Percentiles rank a stretch among this genome's conserved stretches.
phyloP scores from a whole-genome alignment of 169 alveolate genomes.

The Theileria equi region DNA sequence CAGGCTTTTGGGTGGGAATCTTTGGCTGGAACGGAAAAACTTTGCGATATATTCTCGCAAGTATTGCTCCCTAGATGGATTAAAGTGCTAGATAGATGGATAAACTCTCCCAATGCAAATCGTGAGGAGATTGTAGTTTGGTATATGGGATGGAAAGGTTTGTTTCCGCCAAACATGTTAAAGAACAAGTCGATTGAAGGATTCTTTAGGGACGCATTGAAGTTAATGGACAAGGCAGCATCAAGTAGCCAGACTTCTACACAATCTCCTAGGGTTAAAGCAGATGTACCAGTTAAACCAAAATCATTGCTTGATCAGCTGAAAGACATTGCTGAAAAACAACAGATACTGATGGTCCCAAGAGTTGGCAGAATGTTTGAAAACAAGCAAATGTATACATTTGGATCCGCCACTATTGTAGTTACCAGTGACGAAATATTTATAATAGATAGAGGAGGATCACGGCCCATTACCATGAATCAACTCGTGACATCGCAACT shows the following conservation, averaged over 20 bases:
- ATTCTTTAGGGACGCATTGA: constrained; percentile 23
- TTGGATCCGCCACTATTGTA: constrained; percentile 12
- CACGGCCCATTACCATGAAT: constrained; percentile 11
- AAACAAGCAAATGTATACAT: constrained; percentile 35
- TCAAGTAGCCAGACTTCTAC: background rate
- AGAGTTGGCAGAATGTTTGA: constrained; percentile 14
- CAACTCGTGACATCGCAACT: constrained; percentile 16
- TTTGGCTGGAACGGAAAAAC: constrained; percentile 1
- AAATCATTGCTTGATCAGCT: background rate
- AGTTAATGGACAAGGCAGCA: constrained; percentile 36
- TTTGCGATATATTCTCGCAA: constrained; percentile 8
- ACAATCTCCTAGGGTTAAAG: background rate
- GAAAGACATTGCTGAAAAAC: constrained; percentile 4
- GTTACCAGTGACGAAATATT: constrained; percentile 10
- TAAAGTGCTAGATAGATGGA: constrained; percentile 16
- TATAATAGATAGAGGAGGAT: background rate
- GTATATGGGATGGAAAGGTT: constrained; percentile 47
- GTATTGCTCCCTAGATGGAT: constrained; percentile 38
- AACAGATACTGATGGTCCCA: constrained; percentile 2
- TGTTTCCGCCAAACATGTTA: constrained; percentile 9
- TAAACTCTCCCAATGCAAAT: constrained; percentile 13
- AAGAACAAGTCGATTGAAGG: constrained; percentile 5
- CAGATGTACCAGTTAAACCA: background rate
- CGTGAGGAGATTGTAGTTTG: constrained; percentile 33
- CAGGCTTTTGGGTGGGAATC: constrained; percentile 7